These are phyloP conservation scores for Coniochaeta hoffmannii DNA, from an alignment of 2,329 filamentous ascomycete genomes.

Conservation along the genomic window DNA sequence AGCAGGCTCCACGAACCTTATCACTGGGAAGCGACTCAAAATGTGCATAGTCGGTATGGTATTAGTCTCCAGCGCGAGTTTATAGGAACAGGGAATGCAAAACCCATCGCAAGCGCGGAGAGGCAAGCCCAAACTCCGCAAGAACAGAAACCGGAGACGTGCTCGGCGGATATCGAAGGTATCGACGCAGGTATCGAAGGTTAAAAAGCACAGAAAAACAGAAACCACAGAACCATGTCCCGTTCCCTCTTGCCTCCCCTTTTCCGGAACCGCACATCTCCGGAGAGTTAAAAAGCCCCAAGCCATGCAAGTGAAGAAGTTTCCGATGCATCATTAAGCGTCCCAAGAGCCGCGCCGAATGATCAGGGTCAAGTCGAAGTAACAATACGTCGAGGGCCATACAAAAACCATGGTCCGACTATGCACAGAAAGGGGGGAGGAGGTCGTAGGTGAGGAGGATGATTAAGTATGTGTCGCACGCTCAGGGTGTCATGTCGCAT, in stretches of 20 bases:
- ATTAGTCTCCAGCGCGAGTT: constrained; percentile 8
- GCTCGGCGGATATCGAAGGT: not conserved
- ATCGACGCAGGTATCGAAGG: not conserved
- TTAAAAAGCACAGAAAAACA: not conserved
- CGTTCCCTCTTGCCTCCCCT: not conserved
- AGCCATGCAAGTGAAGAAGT: not conserved
- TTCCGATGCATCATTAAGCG: constrained; percentile 1
- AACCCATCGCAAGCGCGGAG: constrained; percentile 6
- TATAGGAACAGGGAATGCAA: constrained; percentile 9
- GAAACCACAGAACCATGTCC: constrained; percentile 1
- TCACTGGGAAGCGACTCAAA: not conserved
- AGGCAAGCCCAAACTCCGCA: constrained; percentile 7
- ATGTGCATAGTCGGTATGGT: constrained; percentile 10
- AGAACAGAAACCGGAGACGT: constrained; percentile 1
- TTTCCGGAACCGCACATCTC: not conserved
- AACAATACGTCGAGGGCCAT: not conserved
- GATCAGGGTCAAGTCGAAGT: not conserved
- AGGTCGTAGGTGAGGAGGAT: not conserved
- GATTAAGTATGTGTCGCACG: constrained; percentile 1
- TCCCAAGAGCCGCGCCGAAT: not conserved
- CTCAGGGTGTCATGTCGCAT: constrained; percentile 14
- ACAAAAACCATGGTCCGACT: constrained; percentile 10
- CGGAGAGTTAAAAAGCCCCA: not conserved
- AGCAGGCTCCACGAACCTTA: not conserved
- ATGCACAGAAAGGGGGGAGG: constrained; percentile 11